These are phyloP conservation scores for Polygonum aviculare DNA, from an alignment of 148 eudicot species.

Conservation along the genomic window DNA sequence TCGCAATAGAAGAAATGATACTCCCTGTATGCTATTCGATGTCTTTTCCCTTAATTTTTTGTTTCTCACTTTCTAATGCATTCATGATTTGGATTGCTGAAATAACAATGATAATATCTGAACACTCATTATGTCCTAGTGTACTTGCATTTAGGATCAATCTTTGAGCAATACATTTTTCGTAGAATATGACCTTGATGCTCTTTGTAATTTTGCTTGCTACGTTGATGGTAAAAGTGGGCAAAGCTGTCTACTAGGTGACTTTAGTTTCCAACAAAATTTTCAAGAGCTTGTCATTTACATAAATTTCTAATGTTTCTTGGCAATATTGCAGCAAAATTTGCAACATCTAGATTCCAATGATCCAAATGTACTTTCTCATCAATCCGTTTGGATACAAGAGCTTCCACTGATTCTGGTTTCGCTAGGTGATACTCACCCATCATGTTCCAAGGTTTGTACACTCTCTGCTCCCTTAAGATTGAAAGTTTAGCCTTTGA, in stretches of 20 bases:
- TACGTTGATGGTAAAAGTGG: neutral
- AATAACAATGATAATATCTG: neutral
- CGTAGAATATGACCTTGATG: neutral
- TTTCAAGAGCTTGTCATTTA: neutral
- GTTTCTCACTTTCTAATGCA: conserved; percentile 7
- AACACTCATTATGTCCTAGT: neutral
- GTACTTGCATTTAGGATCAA: neutral
- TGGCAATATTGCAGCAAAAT: conserved; percentile 33
- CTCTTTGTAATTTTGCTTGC: neutral
- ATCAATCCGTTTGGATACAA: conserved; percentile 56
- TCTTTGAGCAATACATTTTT: neutral
- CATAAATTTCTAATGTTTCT: neutral
- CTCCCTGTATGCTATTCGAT: conserved; percentile 49
- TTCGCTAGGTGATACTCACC: conserved; percentile 48
- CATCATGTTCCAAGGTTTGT: conserved; percentile 46
- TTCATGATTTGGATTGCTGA: neutral
- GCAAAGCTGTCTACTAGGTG: neutral
- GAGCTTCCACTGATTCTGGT: conserved; percentile 59
- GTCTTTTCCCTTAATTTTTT: neutral
- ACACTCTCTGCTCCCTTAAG: too few relatives aligned
- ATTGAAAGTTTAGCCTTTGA: too few relatives aligned
- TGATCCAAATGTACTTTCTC: conserved; percentile 36
- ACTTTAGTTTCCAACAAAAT: too few relatives aligned
- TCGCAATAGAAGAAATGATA: conserved; percentile 74
- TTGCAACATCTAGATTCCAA: conserved; percentile 27